Evolutionary conservation across 2,329 filamentous ascomycete species (phyloP).

Genomic region (Plenodomus tracheiphilus): DNA sequence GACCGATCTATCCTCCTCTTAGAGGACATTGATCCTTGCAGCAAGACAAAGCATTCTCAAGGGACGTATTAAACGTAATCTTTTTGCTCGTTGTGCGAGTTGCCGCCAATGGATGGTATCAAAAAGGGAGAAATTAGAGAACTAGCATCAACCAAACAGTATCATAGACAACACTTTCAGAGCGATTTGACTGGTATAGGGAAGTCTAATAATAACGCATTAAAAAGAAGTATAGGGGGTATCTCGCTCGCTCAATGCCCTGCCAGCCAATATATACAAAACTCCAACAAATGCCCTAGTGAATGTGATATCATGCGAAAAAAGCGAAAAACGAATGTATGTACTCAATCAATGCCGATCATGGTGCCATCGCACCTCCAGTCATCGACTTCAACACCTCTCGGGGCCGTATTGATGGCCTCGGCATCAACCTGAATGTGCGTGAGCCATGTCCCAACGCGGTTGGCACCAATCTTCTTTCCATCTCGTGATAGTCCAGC

Average conservation of each 20-base stretch:
- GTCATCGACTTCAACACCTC: constrained; percentile 41
- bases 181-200: not conserved
- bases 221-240: constrained; percentile 12
- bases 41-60: no score
- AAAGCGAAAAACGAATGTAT: not conserved
- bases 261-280: constrained; percentile 6
- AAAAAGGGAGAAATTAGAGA: no score
- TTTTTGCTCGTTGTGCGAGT: not conserved
- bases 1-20: no score
- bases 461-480: constrained; percentile 38
- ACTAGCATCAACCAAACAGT: no score
- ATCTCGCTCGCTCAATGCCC: constrained; percentile 17
- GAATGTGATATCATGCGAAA: not conserved
- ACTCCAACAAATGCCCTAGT: constrained; percentile 1
- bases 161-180: not conserved
- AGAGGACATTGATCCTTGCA: no score
- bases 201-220: constrained; percentile 7
- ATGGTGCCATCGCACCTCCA: constrained; percentile 42
- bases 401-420: constrained; percentile 37
- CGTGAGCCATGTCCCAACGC: constrained; percentile 46
- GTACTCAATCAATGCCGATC: constrained; percentile 37
- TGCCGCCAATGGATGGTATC: no score
- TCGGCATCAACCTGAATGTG: constrained; percentile 43
- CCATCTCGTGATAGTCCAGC: constrained; percentile 44
- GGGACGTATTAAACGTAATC: no score